Evolutionary conservation across 2,329 filamentous ascomycete species (phyloP).

Genomic region (Pyrenophora graminea): DNA sequence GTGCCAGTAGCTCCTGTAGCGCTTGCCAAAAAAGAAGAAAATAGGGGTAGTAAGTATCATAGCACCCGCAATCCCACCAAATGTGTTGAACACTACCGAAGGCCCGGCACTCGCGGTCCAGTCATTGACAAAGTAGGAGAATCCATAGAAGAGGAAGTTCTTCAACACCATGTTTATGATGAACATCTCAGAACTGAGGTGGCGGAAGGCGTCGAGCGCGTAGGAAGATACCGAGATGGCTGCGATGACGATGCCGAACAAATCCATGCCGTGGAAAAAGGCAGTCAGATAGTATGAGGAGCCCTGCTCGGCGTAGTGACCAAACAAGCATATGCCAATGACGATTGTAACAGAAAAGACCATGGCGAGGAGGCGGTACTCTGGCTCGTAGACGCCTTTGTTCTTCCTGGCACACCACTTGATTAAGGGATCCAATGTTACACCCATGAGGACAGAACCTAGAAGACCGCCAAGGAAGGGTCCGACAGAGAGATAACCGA

Average conservation of each 20-base stretch:
- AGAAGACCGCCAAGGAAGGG: constrained; percentile 49
- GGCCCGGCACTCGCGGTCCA: constrained; percentile 47
- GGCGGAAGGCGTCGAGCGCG: constrained; percentile 47
- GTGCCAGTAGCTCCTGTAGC: constrained; percentile 42
- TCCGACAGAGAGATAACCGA: constrained; percentile 51
- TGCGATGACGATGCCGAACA: constrained; percentile 42
- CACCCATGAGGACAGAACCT: constrained; percentile 18
- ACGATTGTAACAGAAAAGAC: constrained; percentile 41
- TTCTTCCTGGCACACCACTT: constrained; percentile 55
- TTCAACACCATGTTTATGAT: constrained; percentile 52
- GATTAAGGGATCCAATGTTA: constrained; percentile 45
- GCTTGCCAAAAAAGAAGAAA: constrained; percentile 44
- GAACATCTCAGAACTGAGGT: constrained; percentile 51
- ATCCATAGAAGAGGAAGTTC: constrained; percentile 52
- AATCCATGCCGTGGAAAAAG: constrained; percentile 40
- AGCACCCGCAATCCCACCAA: constrained; percentile 33
- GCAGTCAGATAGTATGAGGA: constrained; percentile 36
- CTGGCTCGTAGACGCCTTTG: constrained; percentile 59
- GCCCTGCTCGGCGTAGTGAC: constrained; percentile 36
- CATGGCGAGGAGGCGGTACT: constrained; percentile 53
- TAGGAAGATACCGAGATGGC: constrained; percentile 43
- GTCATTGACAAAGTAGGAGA: constrained; percentile 51
- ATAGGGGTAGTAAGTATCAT: constrained; percentile 38
- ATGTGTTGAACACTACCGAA: constrained; percentile 45
- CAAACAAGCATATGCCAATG: constrained; percentile 48